Evolutionary conservation across 257 asterid species (phyloP).

Genomic region (Ilex aquifolium): DNA sequence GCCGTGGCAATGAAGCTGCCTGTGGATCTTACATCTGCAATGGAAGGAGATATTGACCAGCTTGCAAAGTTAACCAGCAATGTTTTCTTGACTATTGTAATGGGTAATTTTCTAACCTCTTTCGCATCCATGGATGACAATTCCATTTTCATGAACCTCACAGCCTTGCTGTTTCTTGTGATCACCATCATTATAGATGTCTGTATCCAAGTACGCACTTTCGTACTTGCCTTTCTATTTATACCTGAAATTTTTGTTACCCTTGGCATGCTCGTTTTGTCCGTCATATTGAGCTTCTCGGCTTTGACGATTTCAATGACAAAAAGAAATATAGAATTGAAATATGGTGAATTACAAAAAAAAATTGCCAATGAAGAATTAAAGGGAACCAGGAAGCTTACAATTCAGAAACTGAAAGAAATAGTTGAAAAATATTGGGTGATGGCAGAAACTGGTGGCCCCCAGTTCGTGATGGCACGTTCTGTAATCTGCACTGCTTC

Average conservation of each 20-base stretch:
- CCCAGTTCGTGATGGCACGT: constrained; percentile 45
- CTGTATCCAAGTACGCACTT: constrained; percentile 22
- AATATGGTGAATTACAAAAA: constrained; percentile 28
- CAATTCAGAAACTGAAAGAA: constrained; percentile 18
- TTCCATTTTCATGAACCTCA: constrained; percentile 17
- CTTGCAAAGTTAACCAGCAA: constrained; percentile 44
- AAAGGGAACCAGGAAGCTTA: neutral
- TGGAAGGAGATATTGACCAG: constrained; percentile 26
- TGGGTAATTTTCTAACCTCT: constrained; percentile 36
- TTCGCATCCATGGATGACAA: constrained; percentile 29
- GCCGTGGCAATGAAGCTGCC: constrained; percentile 40
- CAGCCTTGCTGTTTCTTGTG: constrained; percentile 28
- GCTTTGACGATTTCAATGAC: constrained; percentile 30
- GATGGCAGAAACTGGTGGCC: constrained; percentile 42
- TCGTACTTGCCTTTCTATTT: constrained; percentile 12
- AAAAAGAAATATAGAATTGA: constrained; percentile 27
- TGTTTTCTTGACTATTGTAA: constrained; percentile 31
- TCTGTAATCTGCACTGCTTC: constrained; percentile 26
- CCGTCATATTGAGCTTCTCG: constrained; percentile 18
- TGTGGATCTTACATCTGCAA: constrained; percentile 28
- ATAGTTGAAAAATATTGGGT: constrained; percentile 33
- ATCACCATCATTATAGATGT: constrained; percentile 23
- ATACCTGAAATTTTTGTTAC: constrained; percentile 14
- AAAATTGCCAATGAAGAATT: constrained; percentile 19
- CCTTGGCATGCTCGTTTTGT: constrained; percentile 22